Evolutionary conservation across 2,329 filamentous ascomycete genomes (phyloP).

Genomic region (Trichoderma citrinoviride): DNA sequence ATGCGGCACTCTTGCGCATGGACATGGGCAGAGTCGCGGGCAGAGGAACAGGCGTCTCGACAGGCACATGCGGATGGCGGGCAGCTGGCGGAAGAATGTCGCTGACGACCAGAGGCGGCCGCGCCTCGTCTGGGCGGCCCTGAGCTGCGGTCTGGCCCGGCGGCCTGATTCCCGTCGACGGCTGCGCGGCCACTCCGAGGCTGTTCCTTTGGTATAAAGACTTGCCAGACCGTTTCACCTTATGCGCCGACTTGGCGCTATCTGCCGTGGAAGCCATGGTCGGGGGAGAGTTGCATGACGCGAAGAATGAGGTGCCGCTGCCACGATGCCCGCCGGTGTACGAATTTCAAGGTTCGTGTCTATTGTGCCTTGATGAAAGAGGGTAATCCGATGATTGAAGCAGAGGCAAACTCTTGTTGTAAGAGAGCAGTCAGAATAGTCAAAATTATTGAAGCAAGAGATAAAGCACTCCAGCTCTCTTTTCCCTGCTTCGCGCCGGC

Average conservation of each 20-base stretch:
- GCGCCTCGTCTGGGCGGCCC: background rate
- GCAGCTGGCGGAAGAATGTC: constrained; percentile 23
- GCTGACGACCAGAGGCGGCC: constrained; percentile 27
- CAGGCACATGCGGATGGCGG: background rate
- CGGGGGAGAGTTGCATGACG: background rate
- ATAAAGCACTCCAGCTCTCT: too few species aligned
- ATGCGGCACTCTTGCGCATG: background rate
- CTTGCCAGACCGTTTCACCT: constrained; percentile 22
- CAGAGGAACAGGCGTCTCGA: constrained; percentile 3
- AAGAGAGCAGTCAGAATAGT: too few species aligned
- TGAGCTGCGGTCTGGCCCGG: background rate
- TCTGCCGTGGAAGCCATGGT: constrained; percentile 6
- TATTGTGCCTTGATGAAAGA: too few species aligned
- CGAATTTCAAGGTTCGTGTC: too few species aligned
- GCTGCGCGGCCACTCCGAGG: background rate
- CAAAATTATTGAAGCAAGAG: too few species aligned
- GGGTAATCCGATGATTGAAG: too few species aligned
- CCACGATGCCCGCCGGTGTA: too few species aligned
- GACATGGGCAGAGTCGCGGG: background rate
- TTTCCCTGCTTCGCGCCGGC: too few species aligned
- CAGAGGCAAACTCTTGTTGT: too few species aligned
- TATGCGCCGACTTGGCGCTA: constrained; percentile 1
- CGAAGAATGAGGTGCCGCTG: background rate
- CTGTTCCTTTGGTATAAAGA: constrained; percentile 8
- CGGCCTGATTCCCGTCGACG: background rate